Evolutionary conservation across 768 basidiomycete species (phyloP), one percentile per base, ranked within the genome.

Genomic region (Lactarius indigo): DNA sequence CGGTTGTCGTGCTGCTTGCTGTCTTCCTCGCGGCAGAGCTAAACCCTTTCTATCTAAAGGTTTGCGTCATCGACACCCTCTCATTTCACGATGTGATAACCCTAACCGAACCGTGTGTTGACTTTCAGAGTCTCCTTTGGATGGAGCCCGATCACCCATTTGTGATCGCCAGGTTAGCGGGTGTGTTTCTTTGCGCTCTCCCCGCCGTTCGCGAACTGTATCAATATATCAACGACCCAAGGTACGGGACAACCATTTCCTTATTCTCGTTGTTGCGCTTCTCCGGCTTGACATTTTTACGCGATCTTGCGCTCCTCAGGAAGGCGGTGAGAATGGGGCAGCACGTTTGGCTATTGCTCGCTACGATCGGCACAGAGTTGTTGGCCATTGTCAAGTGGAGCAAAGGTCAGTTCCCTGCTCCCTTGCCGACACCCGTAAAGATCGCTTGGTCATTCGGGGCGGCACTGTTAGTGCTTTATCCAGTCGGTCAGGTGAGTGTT

Each of bases 121-220:
- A 56, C 61, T 64, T 72, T 80, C 81, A 86, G 83, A 76, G 77
- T 77, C 71, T 87, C 67, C 80, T 94, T 42, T 94, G 92, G 92
- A 89, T 94, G 88, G 91, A 94, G 73, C 93, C 92, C 41, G 88
- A 92, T 75, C 92, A 94, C 75, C 92, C 92, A 13, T 86, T 94
- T 69, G 82, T 94, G 59, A 90, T 93, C 65, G 78, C 85, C 35
- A 78, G 83, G 39, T 83, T 94, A 12, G 87, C 85, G 18, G 85
- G 85, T 66, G 86, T 94, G 68, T 94, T 94, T 74, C 79, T 94
- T 2, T 94, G 92, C 72, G 92, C 88, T n/a, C 79, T 94, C 37
- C 92, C 92, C 13, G 92, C 93, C 17, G 90, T 89, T 65, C 80
- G 92, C 72, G 92, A 94, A 78, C 77, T 93, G 31, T 91, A 85